Evolutionary conservation across 1,284 basidiomycete genomes (phyloP), one percentile per base, ranked within the genome.

Genomic region (Cryptococcus sp.): DNA sequence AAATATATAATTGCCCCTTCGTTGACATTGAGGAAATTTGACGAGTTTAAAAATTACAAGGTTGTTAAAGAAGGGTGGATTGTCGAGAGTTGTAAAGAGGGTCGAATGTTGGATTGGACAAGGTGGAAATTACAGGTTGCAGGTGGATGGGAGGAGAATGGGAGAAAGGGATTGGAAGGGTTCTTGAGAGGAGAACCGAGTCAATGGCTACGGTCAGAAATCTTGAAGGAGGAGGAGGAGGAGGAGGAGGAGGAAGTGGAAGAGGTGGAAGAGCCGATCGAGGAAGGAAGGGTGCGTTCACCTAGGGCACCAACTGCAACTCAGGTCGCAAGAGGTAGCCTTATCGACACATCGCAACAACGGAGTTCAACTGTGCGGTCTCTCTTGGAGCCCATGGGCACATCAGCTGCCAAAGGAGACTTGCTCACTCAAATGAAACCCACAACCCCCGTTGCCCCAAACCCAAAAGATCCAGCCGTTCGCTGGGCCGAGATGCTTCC

Each of bases 31-130:
- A 84, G 85, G 48, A 98, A 98, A 74, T 81, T 90, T 45, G 81
- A 82, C 44, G 91, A 96, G 62, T 96, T 93, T 72, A 82, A 86
- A 66, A 75, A 85, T 48, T 87, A 94, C 83, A 93, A 90, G 66
- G 85, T 97, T 11, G 91, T 88, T 25, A 79, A 78, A 32, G 91
- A 91, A 0, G 85, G 85, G 53, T 98, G 93, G 91, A 79, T 98
- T 7, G 76, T 86, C 10, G 82, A 91, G 25, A 91, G 87, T 59
- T 82, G 81, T 24, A 76, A 82, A 52, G 79, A 79, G 7, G 84
- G 83, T 0, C 72, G 75, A 9, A 77, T 93, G n/a, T 55, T 74
- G 18, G 72, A 76, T 53, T 76, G 74, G 74, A 56, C 59, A 16
- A 62, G 52, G 34, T 76, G 66, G 66, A 68, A 70, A 25, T 52